A percentile compares a stretch with the other conserved stretches of the same genome.
phyloP scores from a whole-genome alignment of 129 eudicot species.

The Flaveria robusta region DNA sequence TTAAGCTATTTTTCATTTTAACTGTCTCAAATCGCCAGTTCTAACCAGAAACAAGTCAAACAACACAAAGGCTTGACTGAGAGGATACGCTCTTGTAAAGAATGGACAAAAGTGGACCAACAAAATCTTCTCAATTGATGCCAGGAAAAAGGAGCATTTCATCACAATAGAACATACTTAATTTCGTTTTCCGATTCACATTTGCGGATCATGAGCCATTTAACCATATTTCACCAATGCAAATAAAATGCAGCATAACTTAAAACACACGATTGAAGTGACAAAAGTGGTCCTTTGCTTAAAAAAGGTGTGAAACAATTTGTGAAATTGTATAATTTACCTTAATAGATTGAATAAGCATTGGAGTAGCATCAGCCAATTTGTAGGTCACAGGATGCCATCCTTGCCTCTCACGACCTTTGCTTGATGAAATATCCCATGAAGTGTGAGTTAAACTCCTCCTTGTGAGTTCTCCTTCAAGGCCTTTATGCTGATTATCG shows the following conservation, averaged over 20 bases:
- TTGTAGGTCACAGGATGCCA: conserved; percentile 97
- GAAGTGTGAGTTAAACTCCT: conserved; percentile 82
- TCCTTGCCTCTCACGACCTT: conserved; percentile 76
- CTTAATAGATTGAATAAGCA: conserved; percentile 82
- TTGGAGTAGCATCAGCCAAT: conserved; percentile 80
- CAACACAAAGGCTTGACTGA: not conserved
- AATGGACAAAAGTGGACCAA: conserved; percentile 10
- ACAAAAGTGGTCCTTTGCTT: conserved; percentile 1
- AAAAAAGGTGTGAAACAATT: conserved; percentile 15
- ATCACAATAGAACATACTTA: conserved; percentile 12
- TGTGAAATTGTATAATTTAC: conserved; percentile 33
- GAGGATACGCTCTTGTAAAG: conserved; percentile 11
- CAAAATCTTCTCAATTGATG: not conserved
- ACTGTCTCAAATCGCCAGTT: not conserved
- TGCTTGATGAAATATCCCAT: conserved; percentile 77
- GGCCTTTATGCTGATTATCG: conserved; percentile 64
- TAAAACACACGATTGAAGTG: not conserved
- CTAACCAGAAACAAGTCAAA: not conserved
- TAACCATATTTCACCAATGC: conserved; percentile 10
- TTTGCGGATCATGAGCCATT: conserved; percentile 13
- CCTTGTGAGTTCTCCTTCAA: conserved; percentile 84
- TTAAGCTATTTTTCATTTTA: not conserved
- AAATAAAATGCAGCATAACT: conserved; percentile 12
- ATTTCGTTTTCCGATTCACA: not conserved
- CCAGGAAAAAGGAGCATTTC: not conserved